Base-by-base conservation (phyloP, 352 stramenopile species). In the Lagenidium sp. region DNA sequence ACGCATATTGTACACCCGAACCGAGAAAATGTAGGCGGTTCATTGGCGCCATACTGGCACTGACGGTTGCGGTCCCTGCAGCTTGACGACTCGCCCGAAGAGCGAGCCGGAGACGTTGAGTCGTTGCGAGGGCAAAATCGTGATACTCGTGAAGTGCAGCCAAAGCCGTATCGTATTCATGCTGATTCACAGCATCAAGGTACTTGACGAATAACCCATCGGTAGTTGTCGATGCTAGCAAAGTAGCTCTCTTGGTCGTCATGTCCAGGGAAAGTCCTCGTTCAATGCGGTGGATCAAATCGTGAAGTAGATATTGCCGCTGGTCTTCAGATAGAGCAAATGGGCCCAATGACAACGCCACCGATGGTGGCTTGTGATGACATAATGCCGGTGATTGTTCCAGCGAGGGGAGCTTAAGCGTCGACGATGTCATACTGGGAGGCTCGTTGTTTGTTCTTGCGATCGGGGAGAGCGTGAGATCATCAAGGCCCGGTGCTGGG, bases 141-240 rank as follows among this genome's bases (percentile, higher is more conserved):
- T 97, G 94, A 50, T 97, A 98, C 44, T 84, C 69, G 48, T 97
- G 89, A n/a, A 98, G 66, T 21, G 68, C 80, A 44, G 96, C 82
- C 4, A 97, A 53, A 18, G 92, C 88, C 13, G 64, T 66, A 28
- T 86, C 72, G 46, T 94, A 94, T 46, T 97, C 80, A 26, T 78
- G 71, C 21, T 78, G 51, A 35, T 77, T 60, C 11, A 97, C 57
- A 35, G 70, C 91, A 30, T 87, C 81, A 22, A 96, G 53, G 53
- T 95, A 97, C 25, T 70, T 61, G 16, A 89, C 73, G 48, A 94
- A 97, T n/a, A 85, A 49, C 19, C 69, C 72, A 31, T 77, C 76
- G 10, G 73, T 57, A 16, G 23, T 16, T 10, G 22, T 6, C 16
- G 34, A 4, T 42, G 36, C 12, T 18, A 54, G 43, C 7, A 20